Base-by-base conservation (phyloP, 2,329 filamentous ascomycete genomes). In the Drechslerella dactyloides region DNA sequence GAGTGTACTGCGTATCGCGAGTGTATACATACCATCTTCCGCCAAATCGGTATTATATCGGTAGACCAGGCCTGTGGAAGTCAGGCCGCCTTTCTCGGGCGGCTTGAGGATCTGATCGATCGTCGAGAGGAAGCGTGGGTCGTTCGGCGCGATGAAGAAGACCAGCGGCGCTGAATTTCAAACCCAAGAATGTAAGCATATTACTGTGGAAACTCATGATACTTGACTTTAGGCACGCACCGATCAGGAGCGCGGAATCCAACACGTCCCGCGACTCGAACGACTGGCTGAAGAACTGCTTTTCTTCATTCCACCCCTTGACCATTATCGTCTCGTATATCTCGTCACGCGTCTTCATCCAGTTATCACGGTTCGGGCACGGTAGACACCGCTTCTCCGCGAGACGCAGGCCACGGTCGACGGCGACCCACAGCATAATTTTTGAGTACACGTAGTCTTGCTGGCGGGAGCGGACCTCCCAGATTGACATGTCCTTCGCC, bases 391-490 rank as follows among this genome's bases (percentile, higher is more conserved):
- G 82, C 79, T 91, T 93, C 17, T 92, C 89, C 2, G 88, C 83
- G 0, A 92, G 84, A 1, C 90, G 88, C 11, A 92, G 80, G 8
- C 87, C 89, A 3, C 89, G 86, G 78, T 93, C 90, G 73, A 93
- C 86, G 17, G 89, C 89, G 2, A 93, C 90, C 90, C 89, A 93
- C 21, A 93, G 83, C 87, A 92, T 90, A 74, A 93, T 84, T 77
- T 92, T 90, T n/a, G 87, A 90, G 79, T 92, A 93, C 13, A 88
- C 86, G 75, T 91, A 93, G 76, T 91, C 86, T 78, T 91, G 89
- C 77, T 89, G 89, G 76, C 87, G 81, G 74, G 89, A 89, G 46
- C 89, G 85, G 4, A 91, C 89, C 78, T 93, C 90, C 90, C 89
- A 92, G 76, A 92, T 93, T 1, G 88, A 91, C 89, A 91, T 91